A percentile compares a stretch with the other conserved stretches of the same genome.
These are phyloP conservation scores for Isabelozyma rhagii DNA, from an alignment of 805 yeast species.

Conservation along the genomic window DNA sequence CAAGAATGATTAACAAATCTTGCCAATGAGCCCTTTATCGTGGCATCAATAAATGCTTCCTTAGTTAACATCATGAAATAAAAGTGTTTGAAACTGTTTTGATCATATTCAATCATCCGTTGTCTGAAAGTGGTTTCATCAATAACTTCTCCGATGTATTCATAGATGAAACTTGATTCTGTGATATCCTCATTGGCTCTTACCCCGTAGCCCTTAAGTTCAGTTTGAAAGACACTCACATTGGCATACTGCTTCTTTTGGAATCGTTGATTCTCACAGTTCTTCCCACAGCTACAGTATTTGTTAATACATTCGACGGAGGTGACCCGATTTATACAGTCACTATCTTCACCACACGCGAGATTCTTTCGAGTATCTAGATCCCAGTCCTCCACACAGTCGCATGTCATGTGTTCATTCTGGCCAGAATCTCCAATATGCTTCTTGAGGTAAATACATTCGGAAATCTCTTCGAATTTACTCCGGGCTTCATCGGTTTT, in stretches of 20 bases:
- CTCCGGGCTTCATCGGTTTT: conserved; percentile 66
- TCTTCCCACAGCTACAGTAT: conserved; percentile 65
- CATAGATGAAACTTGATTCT: conserved; percentile 75
- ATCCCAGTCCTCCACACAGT: conserved; percentile 61
- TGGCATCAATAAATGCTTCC: conserved; percentile 93
- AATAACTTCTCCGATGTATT: conserved; percentile 91
- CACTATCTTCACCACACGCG: conserved; percentile 84
- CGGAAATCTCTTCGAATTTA: conserved; percentile 53
- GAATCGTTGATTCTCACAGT: conserved; percentile 85
- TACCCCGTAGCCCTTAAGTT: conserved; percentile 85
- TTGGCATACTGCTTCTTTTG: conserved; percentile 71
- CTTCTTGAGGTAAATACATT: conserved; percentile 62
- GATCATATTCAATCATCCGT: conserved; percentile 73
- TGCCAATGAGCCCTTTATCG: conserved; percentile 82
- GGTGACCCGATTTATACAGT: conserved; percentile 89
- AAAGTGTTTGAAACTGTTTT: conserved; percentile 69
- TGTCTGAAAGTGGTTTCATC: conserved; percentile 72
- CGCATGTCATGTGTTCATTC: conserved; percentile 87
- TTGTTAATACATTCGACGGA: conserved; percentile 85
- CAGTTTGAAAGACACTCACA: conserved; percentile 81
- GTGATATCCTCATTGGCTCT: conserved; percentile 61
- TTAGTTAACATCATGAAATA: conserved; percentile 95
- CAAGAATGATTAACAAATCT: conserved; percentile 95
- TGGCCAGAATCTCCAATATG: conserved; percentile 68
- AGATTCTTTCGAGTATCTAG: conserved; percentile 33